Evolutionary conservation across 306 rosid species (phyloP).

Genomic region (Purshia tridentata): DNA sequence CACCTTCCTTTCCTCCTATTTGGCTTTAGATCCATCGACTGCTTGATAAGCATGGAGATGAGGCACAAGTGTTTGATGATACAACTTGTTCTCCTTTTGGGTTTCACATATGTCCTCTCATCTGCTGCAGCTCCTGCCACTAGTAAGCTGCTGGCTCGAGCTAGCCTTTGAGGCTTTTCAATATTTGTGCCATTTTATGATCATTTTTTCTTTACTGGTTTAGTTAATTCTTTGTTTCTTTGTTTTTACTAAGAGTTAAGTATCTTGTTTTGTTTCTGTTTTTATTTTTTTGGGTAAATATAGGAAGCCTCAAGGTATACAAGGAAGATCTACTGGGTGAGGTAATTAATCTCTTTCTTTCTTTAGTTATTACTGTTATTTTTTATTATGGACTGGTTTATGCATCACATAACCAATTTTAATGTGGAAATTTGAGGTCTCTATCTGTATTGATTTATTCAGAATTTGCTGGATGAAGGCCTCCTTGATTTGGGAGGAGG

Average conservation of each 20-base stretch:
- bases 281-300: no score
- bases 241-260: no score
- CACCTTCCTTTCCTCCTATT: not conserved
- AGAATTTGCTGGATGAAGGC: not conserved
- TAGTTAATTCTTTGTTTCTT: no score
- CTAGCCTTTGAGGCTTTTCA: no score
- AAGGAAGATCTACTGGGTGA: not conserved
- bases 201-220: no score
- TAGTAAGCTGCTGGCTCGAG: not conserved
- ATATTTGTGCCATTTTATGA: not conserved
- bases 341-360: not conserved
- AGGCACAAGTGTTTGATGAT: not conserved
- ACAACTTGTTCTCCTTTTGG: not conserved
- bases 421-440: not conserved
- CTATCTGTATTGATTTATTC: not conserved
- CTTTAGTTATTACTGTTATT: no score
- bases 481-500: constrained; percentile 2
- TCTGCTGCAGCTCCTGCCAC: not conserved
- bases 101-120: not conserved
- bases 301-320: not conserved
- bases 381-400: not conserved
- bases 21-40: not conserved
- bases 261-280: not conserved
- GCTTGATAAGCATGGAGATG: not conserved
- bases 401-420: not conserved